These are phyloP conservation scores for Beauveria varroae DNA, from an alignment of 2,329 filamentous ascomycete species.

Conservation along the genomic window DNA sequence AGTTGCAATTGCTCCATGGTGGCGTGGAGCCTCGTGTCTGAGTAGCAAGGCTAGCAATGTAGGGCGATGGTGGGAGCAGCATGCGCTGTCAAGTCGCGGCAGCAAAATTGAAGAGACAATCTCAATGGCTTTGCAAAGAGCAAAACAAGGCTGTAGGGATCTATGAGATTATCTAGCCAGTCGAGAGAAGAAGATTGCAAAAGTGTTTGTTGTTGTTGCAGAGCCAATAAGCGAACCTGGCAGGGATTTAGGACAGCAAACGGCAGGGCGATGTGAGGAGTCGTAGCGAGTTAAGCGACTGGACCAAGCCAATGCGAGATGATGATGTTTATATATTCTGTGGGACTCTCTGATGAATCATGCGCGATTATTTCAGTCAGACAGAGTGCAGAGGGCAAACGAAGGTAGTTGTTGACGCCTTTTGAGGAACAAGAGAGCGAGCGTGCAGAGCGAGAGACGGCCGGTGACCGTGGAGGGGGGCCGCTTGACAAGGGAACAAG, in stretches of 20 bases:
- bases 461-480: not conserved
- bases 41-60: not conserved
- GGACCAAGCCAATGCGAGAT: not conserved
- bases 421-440: not conserved
- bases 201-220: not conserved
- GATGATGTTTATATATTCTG: not conserved
- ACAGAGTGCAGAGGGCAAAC: not conserved
- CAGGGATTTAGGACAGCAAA: constrained; percentile 4
- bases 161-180: not conserved
- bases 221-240: constrained; percentile 6
- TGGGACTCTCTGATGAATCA: not conserved
- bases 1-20: not conserved
- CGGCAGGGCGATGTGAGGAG: constrained; percentile 4
- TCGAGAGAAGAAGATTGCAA: not conserved
- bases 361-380: not conserved
- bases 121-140: not conserved
- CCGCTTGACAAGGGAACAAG: not conserved
- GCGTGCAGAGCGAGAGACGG: not conserved
- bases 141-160: not conserved
- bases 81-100: not conserved
- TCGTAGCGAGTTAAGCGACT: not conserved
- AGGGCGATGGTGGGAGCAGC: not conserved
- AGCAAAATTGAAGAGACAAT: not conserved
- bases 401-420: not conserved
- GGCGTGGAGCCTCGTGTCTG: not conserved